Percentiles rank a stretch among this genome's conserved stretches.
These are phyloP conservation scores for Naganishia onofrii DNA, from an alignment of 768 basidiomycete genomes.

Conservation along the genomic window DNA sequence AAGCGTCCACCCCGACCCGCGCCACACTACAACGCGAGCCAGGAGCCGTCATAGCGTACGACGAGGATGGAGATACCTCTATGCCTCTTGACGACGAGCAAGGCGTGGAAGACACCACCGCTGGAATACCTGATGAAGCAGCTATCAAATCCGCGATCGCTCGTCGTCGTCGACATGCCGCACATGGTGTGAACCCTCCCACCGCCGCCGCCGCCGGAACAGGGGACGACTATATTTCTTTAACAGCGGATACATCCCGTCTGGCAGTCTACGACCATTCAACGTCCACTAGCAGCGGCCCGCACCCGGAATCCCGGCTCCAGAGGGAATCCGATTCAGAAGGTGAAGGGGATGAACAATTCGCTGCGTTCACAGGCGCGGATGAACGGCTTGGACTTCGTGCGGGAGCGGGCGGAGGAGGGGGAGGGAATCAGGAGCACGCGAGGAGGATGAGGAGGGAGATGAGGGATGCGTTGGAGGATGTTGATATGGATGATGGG, in stretches of 20 bases:
- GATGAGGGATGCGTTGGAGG: slow-evolving; percentile 55
- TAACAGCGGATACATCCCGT: slow-evolving; percentile 46
- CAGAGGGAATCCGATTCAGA: slow-evolving; percentile 55
- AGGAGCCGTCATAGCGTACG: slow-evolving; percentile 2
- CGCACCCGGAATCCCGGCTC: slow-evolving; percentile 53
- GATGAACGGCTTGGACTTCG: slow-evolving; percentile 52
- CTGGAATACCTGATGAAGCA: slow-evolving; percentile 51
- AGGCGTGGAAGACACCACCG: slow-evolving; percentile 17
- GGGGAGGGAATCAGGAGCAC: slow-evolving; percentile 43
- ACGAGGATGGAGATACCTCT: slow-evolving; percentile 26
- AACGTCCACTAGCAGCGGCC: slow-evolving; percentile 34
- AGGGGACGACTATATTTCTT: slow-evolving; percentile 52
- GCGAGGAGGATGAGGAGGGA: slow-evolving; percentile 49
- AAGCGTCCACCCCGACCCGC: slow-evolving; percentile 49
- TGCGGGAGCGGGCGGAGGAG: slow-evolving; percentile 39
- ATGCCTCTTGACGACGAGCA: slow-evolving; percentile 8
- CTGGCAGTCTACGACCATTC: slow-evolving; percentile 44
- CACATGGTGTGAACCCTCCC: slow-evolving; percentile 22
- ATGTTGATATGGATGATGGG: slow-evolving; percentile 33
- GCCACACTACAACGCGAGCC: slow-evolving; percentile 33
- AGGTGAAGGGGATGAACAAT: slow-evolving; percentile 30
- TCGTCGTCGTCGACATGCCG: slow-evolving; percentile 48
- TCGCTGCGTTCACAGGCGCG: slow-evolving; percentile 51
- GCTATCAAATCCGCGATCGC: slow-evolving; percentile 52
- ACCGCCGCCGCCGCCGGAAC: slow-evolving; percentile 34